Conservation (phyloP, 1,284 basidiomycete species). For the Tetrapyrgos nigripes region DNA sequence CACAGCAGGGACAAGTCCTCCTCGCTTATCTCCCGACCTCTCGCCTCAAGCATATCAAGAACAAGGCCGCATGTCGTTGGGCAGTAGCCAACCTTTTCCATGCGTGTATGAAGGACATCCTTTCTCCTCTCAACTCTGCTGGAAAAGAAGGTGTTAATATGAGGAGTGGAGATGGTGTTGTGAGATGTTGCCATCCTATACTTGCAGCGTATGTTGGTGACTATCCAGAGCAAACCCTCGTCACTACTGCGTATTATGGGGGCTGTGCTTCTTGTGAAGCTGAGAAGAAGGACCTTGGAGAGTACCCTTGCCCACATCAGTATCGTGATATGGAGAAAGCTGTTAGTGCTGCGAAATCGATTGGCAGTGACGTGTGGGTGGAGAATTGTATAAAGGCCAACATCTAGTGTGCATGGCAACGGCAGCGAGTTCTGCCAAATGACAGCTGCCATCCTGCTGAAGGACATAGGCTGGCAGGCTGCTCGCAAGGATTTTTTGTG, state of each 20-base stretch:
- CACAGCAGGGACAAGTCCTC: constrained; percentile 24
- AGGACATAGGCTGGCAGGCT: too few species aligned
- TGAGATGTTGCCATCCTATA: constrained; percentile 13
- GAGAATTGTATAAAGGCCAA: neutral
- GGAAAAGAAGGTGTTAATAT: constrained; percentile 16
- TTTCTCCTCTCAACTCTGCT: constrained; percentile 24
- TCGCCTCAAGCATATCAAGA: constrained; percentile 24
- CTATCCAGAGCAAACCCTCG: constrained; percentile 27
- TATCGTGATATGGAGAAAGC: neutral
- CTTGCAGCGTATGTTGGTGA: too few species aligned
- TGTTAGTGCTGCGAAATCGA: neutral
- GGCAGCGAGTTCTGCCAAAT: too few species aligned
- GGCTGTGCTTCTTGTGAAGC: constrained; percentile 19
- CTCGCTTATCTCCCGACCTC: constrained; percentile 33
- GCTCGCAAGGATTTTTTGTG: too few species aligned
- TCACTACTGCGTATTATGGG: constrained; percentile 17
- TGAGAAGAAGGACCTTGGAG: neutral
- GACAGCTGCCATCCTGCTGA: too few species aligned
- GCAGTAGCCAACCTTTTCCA: constrained; percentile 45
- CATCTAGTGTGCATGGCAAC: too few species aligned
- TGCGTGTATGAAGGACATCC: constrained; percentile 34
- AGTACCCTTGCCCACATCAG: neutral
- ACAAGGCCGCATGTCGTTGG: constrained; percentile 29
- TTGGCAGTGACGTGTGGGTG: neutral
- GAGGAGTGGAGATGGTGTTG: constrained; percentile 12